Base-by-base conservation (phyloP, 78 protist species). In the Diacronema lutheri region DNA sequence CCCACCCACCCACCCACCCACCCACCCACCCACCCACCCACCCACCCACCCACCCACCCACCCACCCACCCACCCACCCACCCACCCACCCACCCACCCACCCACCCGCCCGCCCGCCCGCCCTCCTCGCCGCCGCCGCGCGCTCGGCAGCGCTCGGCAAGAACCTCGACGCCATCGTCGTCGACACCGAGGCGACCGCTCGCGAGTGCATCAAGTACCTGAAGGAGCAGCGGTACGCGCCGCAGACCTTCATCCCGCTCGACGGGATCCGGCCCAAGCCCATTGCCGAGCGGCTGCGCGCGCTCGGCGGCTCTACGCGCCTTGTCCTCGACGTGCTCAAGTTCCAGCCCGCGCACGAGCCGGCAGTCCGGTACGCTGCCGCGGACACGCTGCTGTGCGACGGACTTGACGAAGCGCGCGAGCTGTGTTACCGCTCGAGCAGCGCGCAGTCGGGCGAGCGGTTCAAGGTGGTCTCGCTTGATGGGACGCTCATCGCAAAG, bases 81-180 rank as follows among this genome's bases (percentile, higher is more conserved):
- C n/a, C n/a, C n/a, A n/a, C n/a, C n/a, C n/a, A n/a, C n/a, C n/a
- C n/a, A n/a, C n/a, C n/a, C n/a, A n/a, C n/a, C n/a, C n/a, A n/a
- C n/a, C n/a, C n/a, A n/a, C n/a, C n/a, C n/a, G n/a, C n/a, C n/a
- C n/a, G n/a, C n/a, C n/a, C n/a, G n/a, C n/a, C n/a, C n/a, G n/a
- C n/a, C n/a, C n/a, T n/a, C n/a, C n/a, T n/a, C n/a, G n/a, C n/a
- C n/a, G n/a, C n/a, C n/a, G n/a, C n/a, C n/a, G n/a, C n/a, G n/a
- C n/a, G n/a, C n/a, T n/a, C n/a, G n/a, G n/a, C n/a, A n/a, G n/a
- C 97, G 20, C 64, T 98, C 86, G 99, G 99, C 26, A 85, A 72
- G 78, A 40, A 93, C 35, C 76, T 91, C 90, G 97, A 98, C 25
- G 97, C 99, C 7, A 85, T 98, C 46, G 95, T 98, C 12, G 96